These are phyloP conservation scores for Fusarium xylarioides DNA, from an alignment of 2,329 filamentous ascomycete species.

Conservation along the genomic window DNA sequence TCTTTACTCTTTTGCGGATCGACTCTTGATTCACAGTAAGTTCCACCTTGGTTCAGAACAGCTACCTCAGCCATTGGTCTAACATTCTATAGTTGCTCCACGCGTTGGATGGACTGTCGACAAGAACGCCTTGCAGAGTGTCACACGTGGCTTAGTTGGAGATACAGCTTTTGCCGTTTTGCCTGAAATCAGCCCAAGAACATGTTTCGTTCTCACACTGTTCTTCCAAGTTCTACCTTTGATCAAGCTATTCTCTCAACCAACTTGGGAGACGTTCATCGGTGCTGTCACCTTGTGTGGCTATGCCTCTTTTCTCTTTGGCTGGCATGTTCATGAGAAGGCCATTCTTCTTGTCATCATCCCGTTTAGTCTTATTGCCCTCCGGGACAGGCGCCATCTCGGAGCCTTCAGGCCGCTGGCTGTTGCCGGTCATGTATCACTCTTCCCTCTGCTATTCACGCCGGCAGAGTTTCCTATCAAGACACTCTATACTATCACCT, in stretches of 20 bases:
- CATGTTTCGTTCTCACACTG: slow-evolving; percentile 85
- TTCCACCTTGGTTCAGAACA: too few relatives aligned
- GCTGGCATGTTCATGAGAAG: slow-evolving; percentile 99
- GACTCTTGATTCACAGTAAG: slow-evolving; percentile 82
- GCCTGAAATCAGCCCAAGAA: slow-evolving; percentile 81
- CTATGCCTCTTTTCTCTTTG: slow-evolving; percentile 96
- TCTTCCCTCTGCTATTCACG: slow-evolving; percentile 94
- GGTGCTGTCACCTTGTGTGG: slow-evolving; percentile 91
- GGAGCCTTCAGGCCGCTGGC: slow-evolving; percentile 91
- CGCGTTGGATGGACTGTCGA: slow-evolving; percentile 79
- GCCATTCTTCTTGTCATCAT: slow-evolving; percentile 94
- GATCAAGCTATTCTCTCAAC: slow-evolving; percentile 80
- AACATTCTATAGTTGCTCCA: slow-evolving; percentile 72
- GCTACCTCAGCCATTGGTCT: slow-evolving; percentile 1
- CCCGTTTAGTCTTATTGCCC: slow-evolving; percentile 90
- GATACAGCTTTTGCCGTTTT: slow-evolving; percentile 94
- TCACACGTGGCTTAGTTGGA: slow-evolving; percentile 91
- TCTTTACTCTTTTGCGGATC: slow-evolving; percentile 90
- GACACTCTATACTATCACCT: slow-evolving; percentile 89
- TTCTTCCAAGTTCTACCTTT: slow-evolving; percentile 83
- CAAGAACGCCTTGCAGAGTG: slow-evolving; percentile 79
- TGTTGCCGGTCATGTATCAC: slow-evolving; percentile 91
- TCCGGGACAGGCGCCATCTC: slow-evolving; percentile 89
- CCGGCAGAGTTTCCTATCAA: slow-evolving; percentile 94
- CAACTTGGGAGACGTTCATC: slow-evolving; percentile 89